Evolutionary conservation across 2,329 filamentous ascomycete genomes (phyloP), one percentile per base, ranked within the genome.

Genomic region (Pezizomycotina sp.): DNA sequence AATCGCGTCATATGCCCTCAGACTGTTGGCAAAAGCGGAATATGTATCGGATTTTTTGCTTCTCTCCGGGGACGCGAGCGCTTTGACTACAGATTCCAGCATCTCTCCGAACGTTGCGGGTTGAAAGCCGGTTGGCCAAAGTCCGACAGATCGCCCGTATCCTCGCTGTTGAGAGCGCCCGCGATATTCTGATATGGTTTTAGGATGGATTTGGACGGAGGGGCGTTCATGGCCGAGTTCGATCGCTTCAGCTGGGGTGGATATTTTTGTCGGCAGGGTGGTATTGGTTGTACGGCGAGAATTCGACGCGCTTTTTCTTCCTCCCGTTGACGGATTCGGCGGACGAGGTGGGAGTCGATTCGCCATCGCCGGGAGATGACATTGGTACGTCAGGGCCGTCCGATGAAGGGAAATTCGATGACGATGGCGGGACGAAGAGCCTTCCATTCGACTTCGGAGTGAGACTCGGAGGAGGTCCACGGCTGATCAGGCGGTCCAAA

Each of bases 1-100:
- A 9, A 91, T 60, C 48, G 80, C 78, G 45, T 84, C 80, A 38
- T 86, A 92, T 4, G 77, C 69, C 54, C 81, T 79, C 49, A 93
- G 62, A 3, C 76, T 74, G 21, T 73, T 68, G 20, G 77, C 71
- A 27, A 98, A 63, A 51, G 77, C 77, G 54, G 75, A 73, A 52
- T 98, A 95, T 31, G 84, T 81, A 59, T 98, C 89, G 20, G 89
- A 58, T 48, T 77, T 77, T 8, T 71, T 74, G 38, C 73, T 68
- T 34, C 76, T 66, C 48, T 83, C 77, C 19, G 71, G 63, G 14
- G 78, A 74, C 23, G 77, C 78, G 30, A 98, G 66, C 57, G 89
- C 78, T 56, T 80, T 75, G 22, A 82, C 68, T 4, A 82, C 72
- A 1, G 81, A 91, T 49, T 92, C 79, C 47, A 95, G 60, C 75